Evolutionary conservation across 495 filamentous ascomycete species (phyloP).

Genomic region (Neurospora hispaniola): DNA sequence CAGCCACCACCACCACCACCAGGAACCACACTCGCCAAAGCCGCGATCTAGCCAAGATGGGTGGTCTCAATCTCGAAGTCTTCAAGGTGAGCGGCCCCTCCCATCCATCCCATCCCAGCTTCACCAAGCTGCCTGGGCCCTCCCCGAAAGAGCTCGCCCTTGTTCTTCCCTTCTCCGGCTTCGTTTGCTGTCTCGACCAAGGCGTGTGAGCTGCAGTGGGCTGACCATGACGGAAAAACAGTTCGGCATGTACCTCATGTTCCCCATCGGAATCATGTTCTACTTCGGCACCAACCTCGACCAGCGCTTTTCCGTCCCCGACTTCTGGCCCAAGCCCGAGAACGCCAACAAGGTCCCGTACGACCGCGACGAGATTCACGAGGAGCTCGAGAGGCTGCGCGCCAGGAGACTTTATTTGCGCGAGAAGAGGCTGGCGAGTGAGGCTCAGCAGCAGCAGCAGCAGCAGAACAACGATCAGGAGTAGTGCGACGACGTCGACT

Average conservation of each 20-base stretch:
- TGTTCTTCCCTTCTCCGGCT: background rate
- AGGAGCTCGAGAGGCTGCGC: constrained; percentile 65
- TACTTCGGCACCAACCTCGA: constrained; percentile 99
- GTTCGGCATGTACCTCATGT: constrained; percentile 98
- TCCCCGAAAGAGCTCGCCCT: background rate
- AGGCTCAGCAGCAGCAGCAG: constrained; percentile 35
- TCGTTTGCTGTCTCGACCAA: too few relatives aligned
- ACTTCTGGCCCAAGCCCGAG: constrained; percentile 87
- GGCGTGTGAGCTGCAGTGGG: too few relatives aligned
- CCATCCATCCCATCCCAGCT: background rate
- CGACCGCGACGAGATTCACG: constrained; percentile 76
- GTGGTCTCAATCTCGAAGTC: constrained; percentile 85
- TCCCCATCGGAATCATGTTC: constrained; percentile 98
- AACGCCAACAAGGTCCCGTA: constrained; percentile 82
- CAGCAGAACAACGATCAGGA: constrained; percentile 24
- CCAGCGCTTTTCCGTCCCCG: constrained; percentile 70
- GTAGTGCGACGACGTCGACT: background rate
- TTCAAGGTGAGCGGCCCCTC: constrained; percentile 64
- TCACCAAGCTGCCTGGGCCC: background rate
- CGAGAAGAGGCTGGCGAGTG: constrained; percentile 46
- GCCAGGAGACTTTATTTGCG: constrained; percentile 47
- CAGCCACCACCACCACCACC: background rate
- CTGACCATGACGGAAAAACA: constrained; percentile 19
- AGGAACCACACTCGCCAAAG: background rate
- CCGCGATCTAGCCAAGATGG: constrained; percentile 36